Percentiles rank a stretch among this genome's conserved stretches.
Conservation (phyloP, 169 alveolate genomes). For the Eimeria sp. region DNA sequence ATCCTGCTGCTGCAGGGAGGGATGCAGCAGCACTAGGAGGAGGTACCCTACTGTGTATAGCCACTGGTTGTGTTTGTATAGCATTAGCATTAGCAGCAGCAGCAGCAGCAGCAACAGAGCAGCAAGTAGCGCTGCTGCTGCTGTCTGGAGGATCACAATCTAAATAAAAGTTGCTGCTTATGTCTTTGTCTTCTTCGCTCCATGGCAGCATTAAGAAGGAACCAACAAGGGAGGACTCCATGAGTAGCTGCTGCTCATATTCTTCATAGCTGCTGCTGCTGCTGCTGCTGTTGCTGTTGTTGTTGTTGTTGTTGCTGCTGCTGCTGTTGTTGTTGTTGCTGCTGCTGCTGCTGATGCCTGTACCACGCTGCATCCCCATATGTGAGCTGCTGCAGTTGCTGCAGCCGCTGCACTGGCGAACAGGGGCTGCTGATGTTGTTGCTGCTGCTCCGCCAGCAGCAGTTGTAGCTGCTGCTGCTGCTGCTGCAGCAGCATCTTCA, state of each 20-base stretch:
- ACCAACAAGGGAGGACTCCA: conserved; percentile 87
- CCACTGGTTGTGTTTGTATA: conserved; percentile 28
- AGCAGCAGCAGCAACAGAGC: background rate
- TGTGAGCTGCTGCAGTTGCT: background rate
- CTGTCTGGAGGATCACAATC: conserved; percentile 76
- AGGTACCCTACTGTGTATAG: conserved; percentile 61
- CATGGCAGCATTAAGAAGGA: conserved; percentile 87
- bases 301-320: background rate
- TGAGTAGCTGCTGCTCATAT: conserved; percentile 81
- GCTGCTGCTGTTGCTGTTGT: conserved; percentile 1
- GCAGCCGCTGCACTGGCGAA: background rate
- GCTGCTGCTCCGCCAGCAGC: conserved; percentile 11
- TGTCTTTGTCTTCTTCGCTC: conserved; percentile 86
- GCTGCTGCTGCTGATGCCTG: background rate
- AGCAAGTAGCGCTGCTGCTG: background rate
- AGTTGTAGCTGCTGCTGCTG: conserved; percentile 4
- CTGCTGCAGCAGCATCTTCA: background rate
- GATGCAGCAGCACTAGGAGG: conserved; percentile 43
- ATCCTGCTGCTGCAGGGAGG: background rate
- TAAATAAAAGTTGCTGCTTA: conserved; percentile 83
- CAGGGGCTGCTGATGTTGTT: conserved; percentile 3
- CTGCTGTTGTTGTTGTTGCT: background rate
- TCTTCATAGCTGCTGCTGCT: conserved; percentile 34
- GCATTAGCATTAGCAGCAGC: conserved; percentile 22
- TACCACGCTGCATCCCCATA: background rate